A percentile compares a stretch with the other conserved stretches of the same genome.
These are phyloP conservation scores for Karstenula rhodostoma DNA, from an alignment of 2,329 filamentous ascomycete species.

Conservation along the genomic window DNA sequence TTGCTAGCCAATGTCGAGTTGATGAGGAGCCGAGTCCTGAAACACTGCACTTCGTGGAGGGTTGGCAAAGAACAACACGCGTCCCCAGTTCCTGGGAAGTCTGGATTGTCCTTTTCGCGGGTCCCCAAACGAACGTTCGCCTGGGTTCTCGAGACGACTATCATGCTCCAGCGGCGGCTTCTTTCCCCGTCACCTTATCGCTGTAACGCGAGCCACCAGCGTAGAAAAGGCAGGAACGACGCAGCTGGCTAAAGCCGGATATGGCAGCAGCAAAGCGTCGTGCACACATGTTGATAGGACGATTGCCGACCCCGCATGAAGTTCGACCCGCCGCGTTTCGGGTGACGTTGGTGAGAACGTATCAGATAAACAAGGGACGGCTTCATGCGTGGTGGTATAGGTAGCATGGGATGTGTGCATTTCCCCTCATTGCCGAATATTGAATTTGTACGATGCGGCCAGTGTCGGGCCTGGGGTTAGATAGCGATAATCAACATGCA, in stretches of 20 bases:
- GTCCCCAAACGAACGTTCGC: not conserved
- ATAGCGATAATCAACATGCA: conserved; percentile 6
- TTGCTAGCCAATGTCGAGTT: not conserved
- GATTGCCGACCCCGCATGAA: conserved; percentile 3
- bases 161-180: not conserved
- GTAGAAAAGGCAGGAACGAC: not conserved
- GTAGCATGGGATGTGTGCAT: conserved; percentile 4
- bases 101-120: not conserved
- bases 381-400: conserved; percentile 2
- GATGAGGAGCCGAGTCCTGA: not conserved
- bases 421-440: not conserved
- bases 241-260: not conserved
- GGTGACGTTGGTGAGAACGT: not conserved
- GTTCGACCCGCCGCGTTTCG: not conserved
- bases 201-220: not conserved
- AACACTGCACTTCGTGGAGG: not conserved
- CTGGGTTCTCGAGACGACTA: conserved; percentile 1
- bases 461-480: not conserved
- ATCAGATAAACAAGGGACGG: conserved; percentile 5
- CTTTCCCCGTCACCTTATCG: not conserved
- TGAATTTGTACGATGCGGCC: not conserved
- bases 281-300: not conserved
- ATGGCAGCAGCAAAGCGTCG: not conserved
- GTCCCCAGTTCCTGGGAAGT: not conserved
- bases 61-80: not conserved